These are phyloP conservation scores for Quercus dentata DNA, from an alignment of 306 rosid genomes.

Conservation along the genomic window DNA sequence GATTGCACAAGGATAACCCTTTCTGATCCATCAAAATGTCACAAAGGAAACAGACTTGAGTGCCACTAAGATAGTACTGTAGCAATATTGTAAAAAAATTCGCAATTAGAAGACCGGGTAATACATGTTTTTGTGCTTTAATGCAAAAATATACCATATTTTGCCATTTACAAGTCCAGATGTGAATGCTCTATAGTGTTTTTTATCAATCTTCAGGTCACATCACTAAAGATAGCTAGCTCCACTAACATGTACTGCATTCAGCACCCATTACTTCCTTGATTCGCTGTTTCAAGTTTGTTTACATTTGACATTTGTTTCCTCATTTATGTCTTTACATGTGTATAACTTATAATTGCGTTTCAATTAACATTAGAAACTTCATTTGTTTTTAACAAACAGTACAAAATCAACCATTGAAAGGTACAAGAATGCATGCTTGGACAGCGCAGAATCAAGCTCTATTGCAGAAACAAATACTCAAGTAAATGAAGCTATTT, in stretches of 20 bases:
- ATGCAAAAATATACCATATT: no score
- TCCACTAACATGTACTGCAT: background rate
- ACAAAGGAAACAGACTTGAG: background rate
- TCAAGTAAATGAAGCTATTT: conserved; percentile 63
- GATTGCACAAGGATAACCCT: background rate
- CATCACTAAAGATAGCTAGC: background rate
- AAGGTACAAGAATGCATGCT: conserved; percentile 82
- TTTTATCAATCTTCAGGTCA: background rate
- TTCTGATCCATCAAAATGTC: background rate
- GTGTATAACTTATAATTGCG: background rate
- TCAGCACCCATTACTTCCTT: background rate
- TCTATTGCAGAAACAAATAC: conserved; percentile 77
- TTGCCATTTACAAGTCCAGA: no score
- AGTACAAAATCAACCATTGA: conserved; percentile 85
- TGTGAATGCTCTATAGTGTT: background rate
- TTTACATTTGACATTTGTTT: background rate
- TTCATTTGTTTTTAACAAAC: background rate
- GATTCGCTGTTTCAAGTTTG: background rate
- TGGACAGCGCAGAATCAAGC: conserved; percentile 60
- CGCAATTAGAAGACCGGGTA: no score
- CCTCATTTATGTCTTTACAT: background rate
- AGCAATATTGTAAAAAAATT: no score
- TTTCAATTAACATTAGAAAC: background rate
- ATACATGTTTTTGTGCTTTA: no score
- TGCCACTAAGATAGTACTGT: background rate